Conservation (phyloP, 768 basidiomycete genomes). For the Fomitopsis pulvina region DNA sequence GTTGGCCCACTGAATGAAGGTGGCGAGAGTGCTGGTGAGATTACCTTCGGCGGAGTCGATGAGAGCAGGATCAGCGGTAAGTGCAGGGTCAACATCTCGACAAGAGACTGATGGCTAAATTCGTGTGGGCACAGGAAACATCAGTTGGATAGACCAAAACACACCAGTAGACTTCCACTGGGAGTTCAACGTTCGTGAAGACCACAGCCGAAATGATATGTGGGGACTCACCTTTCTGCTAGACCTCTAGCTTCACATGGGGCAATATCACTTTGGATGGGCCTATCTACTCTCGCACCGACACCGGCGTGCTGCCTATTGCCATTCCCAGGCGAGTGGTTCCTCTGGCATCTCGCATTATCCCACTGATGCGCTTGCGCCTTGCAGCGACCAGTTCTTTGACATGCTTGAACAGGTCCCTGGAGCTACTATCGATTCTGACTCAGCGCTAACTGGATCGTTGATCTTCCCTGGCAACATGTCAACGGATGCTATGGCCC, state of each 20-base stretch:
- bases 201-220: background rate
- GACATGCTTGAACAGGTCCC: background rate
- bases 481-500: background rate
- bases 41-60: conserved; percentile 4
- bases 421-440: background rate
- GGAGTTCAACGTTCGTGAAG: conserved; percentile 1
- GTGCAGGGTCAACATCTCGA: background rate
- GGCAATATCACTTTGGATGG: background rate
- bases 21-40: conserved; percentile 1
- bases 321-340: background rate
- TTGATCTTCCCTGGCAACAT: conserved; percentile 1
- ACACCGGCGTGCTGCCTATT: background rate
- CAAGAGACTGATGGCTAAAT: background rate
- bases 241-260: background rate
- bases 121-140: background rate
- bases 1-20: background rate
- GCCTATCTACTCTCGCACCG: conserved; percentile 3
- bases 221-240: background rate
- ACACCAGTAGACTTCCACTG: background rate
- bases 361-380: background rate
- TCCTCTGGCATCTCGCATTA: background rate
- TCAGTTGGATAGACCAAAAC: conserved; percentile 1
- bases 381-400: background rate
- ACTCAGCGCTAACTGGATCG: background rate
- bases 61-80: background rate